phyloP scores from a whole-genome alignment of 495 filamentous ascomycete genomes.

The Penicillium subrubescens region DNA sequence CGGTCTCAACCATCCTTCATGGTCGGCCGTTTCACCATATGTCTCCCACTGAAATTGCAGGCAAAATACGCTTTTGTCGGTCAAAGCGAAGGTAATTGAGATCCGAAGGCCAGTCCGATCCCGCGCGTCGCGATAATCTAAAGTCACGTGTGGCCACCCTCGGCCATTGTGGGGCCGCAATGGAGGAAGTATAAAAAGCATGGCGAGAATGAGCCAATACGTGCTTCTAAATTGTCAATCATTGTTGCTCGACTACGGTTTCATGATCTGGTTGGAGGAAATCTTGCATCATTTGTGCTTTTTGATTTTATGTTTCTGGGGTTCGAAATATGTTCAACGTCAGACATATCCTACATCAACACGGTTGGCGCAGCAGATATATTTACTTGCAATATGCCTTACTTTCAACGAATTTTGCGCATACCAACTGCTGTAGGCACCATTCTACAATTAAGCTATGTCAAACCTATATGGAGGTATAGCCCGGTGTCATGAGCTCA shows the following conservation, averaged over 20 bases:
- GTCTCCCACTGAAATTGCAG: neutral
- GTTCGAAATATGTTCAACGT: too few species aligned
- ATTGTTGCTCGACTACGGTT: neutral
- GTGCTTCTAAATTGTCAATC: neutral
- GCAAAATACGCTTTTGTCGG: neutral
- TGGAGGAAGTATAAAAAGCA: neutral
- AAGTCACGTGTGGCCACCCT: constrained; percentile 21
- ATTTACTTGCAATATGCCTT: too few species aligned
- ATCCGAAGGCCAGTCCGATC: constrained; percentile 11
- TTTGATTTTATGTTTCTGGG: too few species aligned
- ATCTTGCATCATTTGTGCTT: too few species aligned
- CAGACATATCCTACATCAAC: too few species aligned
- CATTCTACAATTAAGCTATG: too few species aligned
- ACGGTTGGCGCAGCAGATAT: too few species aligned
- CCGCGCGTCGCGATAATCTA: constrained; percentile 21
- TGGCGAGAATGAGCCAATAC: neutral
- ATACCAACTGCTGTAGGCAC: too few species aligned
- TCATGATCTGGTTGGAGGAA: too few species aligned
- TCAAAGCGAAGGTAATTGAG: neutral
- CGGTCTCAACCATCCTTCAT: constrained; percentile 50
- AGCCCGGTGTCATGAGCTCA: too few species aligned
- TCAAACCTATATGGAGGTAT: too few species aligned
- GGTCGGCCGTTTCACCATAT: constrained; percentile 22
- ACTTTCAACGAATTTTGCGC: too few species aligned
- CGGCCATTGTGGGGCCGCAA: neutral